Evolutionary conservation across 2,329 filamentous ascomycete species (phyloP), one percentile per base, ranked within the genome.

Genomic region (Epichloe elymi): DNA sequence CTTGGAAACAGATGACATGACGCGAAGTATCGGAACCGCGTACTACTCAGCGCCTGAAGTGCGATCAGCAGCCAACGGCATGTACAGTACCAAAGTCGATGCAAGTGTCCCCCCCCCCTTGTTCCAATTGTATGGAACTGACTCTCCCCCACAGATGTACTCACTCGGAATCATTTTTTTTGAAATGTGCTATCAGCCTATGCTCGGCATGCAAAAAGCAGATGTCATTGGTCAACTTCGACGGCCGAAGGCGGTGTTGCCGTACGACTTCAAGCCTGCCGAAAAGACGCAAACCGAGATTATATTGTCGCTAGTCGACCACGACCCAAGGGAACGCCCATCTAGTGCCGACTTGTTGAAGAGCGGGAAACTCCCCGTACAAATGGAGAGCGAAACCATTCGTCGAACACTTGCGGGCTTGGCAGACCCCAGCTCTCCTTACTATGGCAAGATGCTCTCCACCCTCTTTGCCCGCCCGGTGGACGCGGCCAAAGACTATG

Each of bases 141-240:
- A 43, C 33, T 2, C 2, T 38, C n/a, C 12, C 11, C 30, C 33
- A 17, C 51, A 82, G 77, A 97, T 98, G 91, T 98, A 93, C 64
- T 96, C 91, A 0, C 74, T 98, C 41, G 93, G 93, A 0, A 86
- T 98, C 56, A 97, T 98, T 52, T 95, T 98, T 98, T 97, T 96
- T 58, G 93, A 98, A 67, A 98, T 98, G 93, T 94, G 86, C 61
- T 90, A 83, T 56, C 68, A 73, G 36, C 74, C 79, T 0, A 78
- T 83, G 68, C 73, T 83, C 63, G 80, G 80, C 4, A 83, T 84
- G 79, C 76, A 84, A 59, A 75, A 81, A 55, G 78, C 77, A 2
- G 68, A 75, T 48, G 77, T 82, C 4, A 73, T 96, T 30, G 77
- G 84, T 49, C 72, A 77, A 50, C 74, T 96, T 41, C 79, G 88